These are phyloP conservation scores for Russula lepida DNA, from an alignment of 768 basidiomycete species.

Conservation along the genomic window DNA sequence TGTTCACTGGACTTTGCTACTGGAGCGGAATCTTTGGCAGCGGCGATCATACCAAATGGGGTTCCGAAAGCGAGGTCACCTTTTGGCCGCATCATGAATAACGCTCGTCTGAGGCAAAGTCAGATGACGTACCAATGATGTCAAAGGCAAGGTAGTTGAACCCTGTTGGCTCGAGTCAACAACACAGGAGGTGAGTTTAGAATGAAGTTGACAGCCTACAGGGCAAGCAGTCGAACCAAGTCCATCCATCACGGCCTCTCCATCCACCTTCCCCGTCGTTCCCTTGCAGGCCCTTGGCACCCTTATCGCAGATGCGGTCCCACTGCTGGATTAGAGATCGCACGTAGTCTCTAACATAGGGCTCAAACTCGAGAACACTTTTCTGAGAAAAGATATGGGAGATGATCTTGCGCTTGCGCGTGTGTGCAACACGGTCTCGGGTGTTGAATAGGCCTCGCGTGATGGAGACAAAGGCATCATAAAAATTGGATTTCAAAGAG, in stretches of 20 bases:
- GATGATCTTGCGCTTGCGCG: conserved; percentile 86
- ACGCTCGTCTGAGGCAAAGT: not conserved
- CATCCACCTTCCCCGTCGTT: conserved; percentile 49
- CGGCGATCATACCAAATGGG: conserved; percentile 78
- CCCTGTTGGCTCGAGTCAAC: conserved; percentile 28
- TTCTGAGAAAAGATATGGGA: conserved; percentile 81
- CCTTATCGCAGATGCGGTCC: conserved; percentile 52
- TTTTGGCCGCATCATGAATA: conserved; percentile 6
- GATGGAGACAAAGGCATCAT: conserved; percentile 33
- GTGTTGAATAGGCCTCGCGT: conserved; percentile 65
- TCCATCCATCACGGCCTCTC: conserved; percentile 49
- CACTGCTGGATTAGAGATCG: conserved; percentile 54
- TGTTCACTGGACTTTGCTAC: conserved; percentile 49
- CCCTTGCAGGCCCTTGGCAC: conserved; percentile 44
- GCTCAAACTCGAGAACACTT: conserved; percentile 80
- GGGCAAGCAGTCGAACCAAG: conserved; percentile 70
- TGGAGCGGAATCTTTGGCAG: conserved; percentile 63
- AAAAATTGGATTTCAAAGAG: conserved; percentile 37
- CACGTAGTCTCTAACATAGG: conserved; percentile 59
- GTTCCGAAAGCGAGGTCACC: conserved; percentile 72
- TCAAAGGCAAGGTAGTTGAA: conserved; percentile 61
- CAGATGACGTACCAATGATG: conserved; percentile 50
- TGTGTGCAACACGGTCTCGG: conserved; percentile 62
- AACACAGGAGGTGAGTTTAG: not conserved
- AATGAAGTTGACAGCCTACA: conserved; percentile 36